A percentile compares a stretch with the other conserved stretches of the same genome.
Conservation (phyloP, 805 yeast genomes). For the Metschnikowia corniflorae region DNA sequence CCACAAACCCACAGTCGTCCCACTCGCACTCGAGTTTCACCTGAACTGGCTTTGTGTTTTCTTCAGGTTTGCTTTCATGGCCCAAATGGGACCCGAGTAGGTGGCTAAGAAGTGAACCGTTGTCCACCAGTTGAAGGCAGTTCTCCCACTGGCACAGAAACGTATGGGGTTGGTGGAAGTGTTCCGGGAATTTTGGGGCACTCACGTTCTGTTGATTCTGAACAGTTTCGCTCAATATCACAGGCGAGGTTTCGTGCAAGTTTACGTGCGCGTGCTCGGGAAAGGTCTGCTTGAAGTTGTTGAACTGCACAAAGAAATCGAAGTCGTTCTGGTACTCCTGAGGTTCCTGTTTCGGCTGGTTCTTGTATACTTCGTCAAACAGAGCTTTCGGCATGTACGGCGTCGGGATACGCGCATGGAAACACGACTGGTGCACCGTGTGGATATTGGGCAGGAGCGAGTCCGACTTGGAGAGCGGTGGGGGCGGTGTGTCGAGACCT, state of each 20-base stretch:
- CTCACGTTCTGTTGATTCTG: no score
- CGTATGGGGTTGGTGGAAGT: not conserved
- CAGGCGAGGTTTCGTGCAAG: not conserved
- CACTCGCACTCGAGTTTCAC: slow-evolving; percentile 60
- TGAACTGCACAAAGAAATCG: slow-evolving; percentile 37
- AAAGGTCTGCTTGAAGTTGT: slow-evolving; percentile 24
- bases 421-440: slow-evolving; percentile 39
- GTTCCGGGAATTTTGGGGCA: no score
- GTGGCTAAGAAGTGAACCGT: slow-evolving; percentile 31
- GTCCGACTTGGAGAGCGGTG: no score
- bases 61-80: slow-evolving; percentile 39
- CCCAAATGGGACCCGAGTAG: slow-evolving; percentile 49
- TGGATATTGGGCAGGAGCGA: slow-evolving; percentile 4
- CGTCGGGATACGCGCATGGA: slow-evolving; percentile 41
- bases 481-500: no score
- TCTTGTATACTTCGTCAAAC: no score
- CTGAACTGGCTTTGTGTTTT: not conserved
- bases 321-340: slow-evolving; percentile 25
- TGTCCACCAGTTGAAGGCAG: slow-evolving; percentile 45
- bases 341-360: slow-evolving; percentile 1
- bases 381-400: not conserved
- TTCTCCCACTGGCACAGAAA: slow-evolving; percentile 64
- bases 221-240: no score
- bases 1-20: slow-evolving; percentile 62
- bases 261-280: slow-evolving; percentile 5